Conservation (phyloP, 2,329 filamentous ascomycete species). For the Penicillium sp. region DNA sequence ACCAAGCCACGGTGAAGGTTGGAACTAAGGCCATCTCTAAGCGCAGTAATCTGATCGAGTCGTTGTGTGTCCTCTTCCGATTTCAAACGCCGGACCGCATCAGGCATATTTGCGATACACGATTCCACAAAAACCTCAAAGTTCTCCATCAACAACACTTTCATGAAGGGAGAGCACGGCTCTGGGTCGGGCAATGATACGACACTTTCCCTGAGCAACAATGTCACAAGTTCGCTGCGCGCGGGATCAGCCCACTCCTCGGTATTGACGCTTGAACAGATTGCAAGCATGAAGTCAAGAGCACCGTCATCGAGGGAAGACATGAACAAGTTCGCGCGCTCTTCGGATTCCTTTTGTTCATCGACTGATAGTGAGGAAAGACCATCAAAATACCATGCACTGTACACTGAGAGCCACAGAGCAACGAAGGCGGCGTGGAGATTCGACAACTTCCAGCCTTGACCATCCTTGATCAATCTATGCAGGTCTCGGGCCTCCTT, state of each 20-base stretch:
- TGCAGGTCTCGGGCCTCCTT: slow-evolving; percentile 69
- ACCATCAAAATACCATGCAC: slow-evolving; percentile 78
- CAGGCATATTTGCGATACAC: slow-evolving; percentile 92
- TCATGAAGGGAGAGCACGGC: slow-evolving; percentile 68
- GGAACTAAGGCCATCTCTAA: slow-evolving; percentile 43
- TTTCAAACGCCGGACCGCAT: slow-evolving; percentile 80
- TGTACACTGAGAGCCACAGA: slow-evolving; percentile 93
- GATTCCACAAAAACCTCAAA: slow-evolving; percentile 84
- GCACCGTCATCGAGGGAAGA: slow-evolving; percentile 81
- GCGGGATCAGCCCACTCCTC: slow-evolving; percentile 86
- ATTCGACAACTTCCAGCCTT: slow-evolving; percentile 67
- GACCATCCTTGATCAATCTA: slow-evolving; percentile 62
- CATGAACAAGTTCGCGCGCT: slow-evolving; percentile 68
- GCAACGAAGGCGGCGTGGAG: slow-evolving; percentile 74
- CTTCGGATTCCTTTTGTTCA: slow-evolving; percentile 62
- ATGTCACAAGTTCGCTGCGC: slow-evolving; percentile 73
- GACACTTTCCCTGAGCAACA: slow-evolving; percentile 76
- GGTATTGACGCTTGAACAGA: slow-evolving; percentile 75
- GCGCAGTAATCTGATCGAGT: slow-evolving; percentile 45
- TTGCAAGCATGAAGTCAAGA: slow-evolving; percentile 83
- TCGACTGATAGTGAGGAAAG: slow-evolving; percentile 61
- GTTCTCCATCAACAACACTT: slow-evolving; percentile 69
- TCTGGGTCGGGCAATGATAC: slow-evolving; percentile 64
- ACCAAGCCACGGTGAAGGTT: slow-evolving; percentile 40
- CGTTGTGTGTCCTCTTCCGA: slow-evolving; percentile 82